These are phyloP conservation scores for Delphinella strobiligena DNA, from an alignment of 2,329 filamentous ascomycete species.

Conservation along the genomic window DNA sequence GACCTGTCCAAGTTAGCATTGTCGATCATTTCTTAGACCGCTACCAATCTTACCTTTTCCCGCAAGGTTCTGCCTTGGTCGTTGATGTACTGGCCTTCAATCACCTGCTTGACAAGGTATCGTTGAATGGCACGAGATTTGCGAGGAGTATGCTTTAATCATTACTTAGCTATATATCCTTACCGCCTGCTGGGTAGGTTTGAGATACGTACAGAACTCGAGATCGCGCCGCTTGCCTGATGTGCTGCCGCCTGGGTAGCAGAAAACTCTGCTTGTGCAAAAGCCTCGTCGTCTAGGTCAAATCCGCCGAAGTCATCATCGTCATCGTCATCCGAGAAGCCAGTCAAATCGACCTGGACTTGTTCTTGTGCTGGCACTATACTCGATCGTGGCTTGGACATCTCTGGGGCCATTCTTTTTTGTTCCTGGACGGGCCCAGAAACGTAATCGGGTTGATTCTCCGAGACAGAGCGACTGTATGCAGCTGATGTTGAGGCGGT, in stretches of 20 bases:
- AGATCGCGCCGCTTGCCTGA: conserved; percentile 25
- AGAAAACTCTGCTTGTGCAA: conserved; percentile 54
- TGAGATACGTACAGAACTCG: conserved; percentile 42
- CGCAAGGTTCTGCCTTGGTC: conserved; percentile 41
- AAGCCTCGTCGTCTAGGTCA: conserved; percentile 59
- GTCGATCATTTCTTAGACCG: neutral
- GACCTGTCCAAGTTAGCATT: conserved; percentile 45
- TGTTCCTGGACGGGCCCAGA: neutral
- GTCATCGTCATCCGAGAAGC: conserved; percentile 12
- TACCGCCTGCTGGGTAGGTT: conserved; percentile 7
- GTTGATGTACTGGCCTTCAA: conserved; percentile 56
- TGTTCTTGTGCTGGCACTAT: neutral
- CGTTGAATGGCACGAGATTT: conserved; percentile 70
- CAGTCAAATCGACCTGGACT: conserved; percentile 1
- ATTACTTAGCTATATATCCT: conserved; percentile 13
- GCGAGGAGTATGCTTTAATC: conserved; percentile 46
- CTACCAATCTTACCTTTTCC: conserved; percentile 10
- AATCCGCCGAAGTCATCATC: conserved; percentile 58
- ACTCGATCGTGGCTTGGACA: neutral
- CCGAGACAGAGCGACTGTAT: neutral
- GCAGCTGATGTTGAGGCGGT: neutral
- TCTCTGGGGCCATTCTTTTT: neutral
- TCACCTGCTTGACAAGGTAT: conserved; percentile 66
- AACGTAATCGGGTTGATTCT: neutral
- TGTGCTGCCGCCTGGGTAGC: conserved; percentile 53